A percentile compares a stretch with the other conserved stretches of the same genome.
These are phyloP conservation scores for Solanum bukasovii DNA, from an alignment of 257 asterid species.

Conservation along the genomic window DNA sequence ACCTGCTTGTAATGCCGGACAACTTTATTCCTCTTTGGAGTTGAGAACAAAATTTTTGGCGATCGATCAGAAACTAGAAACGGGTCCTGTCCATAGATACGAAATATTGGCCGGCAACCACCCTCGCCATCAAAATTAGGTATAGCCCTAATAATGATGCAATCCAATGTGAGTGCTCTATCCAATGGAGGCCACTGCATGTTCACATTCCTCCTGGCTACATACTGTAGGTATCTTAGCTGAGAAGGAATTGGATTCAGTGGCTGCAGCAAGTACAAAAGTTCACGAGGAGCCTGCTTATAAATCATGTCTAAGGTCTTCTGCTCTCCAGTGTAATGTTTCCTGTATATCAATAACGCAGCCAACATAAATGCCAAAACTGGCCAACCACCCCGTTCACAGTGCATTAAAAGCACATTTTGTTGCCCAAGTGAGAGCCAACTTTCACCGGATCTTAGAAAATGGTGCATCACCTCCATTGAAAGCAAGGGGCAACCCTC, in stretches of 20 bases:
- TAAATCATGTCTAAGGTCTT: conserved; percentile 91
- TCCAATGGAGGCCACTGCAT: conserved; percentile 92
- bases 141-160: conserved; percentile 75
- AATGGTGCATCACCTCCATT: conserved; percentile 93
- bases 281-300: conserved; percentile 90
- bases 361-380: conserved; percentile 92
- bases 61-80: conserved; percentile 50
- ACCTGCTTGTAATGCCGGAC: conserved; percentile 86
- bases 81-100: conserved; percentile 81
- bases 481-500: conserved; percentile 91
- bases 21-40: conserved; percentile 62
- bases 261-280: conserved; percentile 66
- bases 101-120: conserved; percentile 85
- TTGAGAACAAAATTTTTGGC: conserved; percentile 69
- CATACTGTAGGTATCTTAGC: conserved; percentile 79
- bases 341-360: conserved; percentile 68
- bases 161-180: conserved; percentile 79
- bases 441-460: conserved; percentile 84
- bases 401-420: conserved; percentile 85
- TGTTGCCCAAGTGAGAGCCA: conserved; percentile 92
- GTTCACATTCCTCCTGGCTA: conserved; percentile 79
- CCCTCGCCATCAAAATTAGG: conserved; percentile 81
- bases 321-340: conserved; percentile 73
- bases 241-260: conserved; percentile 91
- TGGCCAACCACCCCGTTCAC: conserved; percentile 97